phyloP scores from a whole-genome alignment of 768 basidiomycete genomes.

The Chalciporus pseudorubinellus region DNA sequence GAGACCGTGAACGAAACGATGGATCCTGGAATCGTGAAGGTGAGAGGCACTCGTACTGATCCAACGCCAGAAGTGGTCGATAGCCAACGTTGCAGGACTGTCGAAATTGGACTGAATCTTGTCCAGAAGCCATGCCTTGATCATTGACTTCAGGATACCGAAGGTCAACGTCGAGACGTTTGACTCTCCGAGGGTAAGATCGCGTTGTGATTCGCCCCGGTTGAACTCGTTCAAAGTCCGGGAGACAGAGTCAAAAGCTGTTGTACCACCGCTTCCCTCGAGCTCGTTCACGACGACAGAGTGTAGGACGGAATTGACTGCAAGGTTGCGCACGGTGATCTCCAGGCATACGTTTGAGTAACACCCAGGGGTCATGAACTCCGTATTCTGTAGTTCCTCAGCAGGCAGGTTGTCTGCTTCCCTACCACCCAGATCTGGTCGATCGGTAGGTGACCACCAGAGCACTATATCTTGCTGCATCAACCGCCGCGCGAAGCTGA shows the following conservation, averaged over 20 bases:
- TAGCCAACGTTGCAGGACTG: constrained; percentile 63
- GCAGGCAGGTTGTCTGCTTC: constrained; percentile 79
- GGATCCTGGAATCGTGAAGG: constrained; percentile 90
- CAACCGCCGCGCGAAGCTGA: constrained; percentile 86
- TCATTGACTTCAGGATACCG: constrained; percentile 77
- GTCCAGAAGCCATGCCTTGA: constrained; percentile 89
- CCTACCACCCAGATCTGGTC: constrained; percentile 90
- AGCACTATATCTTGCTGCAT: constrained; percentile 86
- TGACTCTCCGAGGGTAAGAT: constrained; percentile 84
- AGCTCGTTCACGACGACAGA: constrained; percentile 95
- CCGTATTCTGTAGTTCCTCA: constrained; percentile 80
- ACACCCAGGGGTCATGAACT: constrained; percentile 80
- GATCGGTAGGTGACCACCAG: constrained; percentile 93
- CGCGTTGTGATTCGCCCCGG: constrained; percentile 54
- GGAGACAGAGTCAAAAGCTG: constrained; percentile 91
- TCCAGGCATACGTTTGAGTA: constrained; percentile 94
- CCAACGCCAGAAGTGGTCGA: constrained; percentile 99
- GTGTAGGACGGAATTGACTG: constrained; percentile 91
- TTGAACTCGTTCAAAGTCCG: constrained; percentile 89
- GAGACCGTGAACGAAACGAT: constrained; percentile 89
- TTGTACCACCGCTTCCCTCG: constrained; percentile 91
- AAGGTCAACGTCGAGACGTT: constrained; percentile 87
- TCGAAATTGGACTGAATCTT: constrained; percentile 67
- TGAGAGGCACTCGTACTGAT: constrained; percentile 79
- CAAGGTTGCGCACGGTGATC: constrained; percentile 85